These are phyloP conservation scores for Mycena rebaudengoi DNA, from an alignment of 768 basidiomycete genomes.

Conservation along the genomic window DNA sequence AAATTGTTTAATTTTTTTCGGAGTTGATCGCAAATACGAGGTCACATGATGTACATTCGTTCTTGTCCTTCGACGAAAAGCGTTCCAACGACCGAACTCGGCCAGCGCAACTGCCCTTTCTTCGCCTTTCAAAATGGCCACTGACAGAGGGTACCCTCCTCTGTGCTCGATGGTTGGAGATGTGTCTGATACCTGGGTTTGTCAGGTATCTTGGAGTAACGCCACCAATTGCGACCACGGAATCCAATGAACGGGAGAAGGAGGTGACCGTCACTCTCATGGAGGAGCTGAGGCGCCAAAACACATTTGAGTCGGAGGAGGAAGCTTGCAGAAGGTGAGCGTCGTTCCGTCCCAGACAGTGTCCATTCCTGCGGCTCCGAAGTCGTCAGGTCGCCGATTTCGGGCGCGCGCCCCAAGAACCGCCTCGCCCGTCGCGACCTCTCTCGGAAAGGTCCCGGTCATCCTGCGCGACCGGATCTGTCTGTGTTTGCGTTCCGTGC, in stretches of 20 bases:
- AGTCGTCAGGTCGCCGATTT: conserved; percentile 15
- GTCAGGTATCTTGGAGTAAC: conserved; percentile 83
- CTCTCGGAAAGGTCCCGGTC: not conserved
- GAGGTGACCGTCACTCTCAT: conserved; percentile 87
- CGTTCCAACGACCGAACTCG: not conserved
- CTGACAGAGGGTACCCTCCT: conserved; percentile 49
- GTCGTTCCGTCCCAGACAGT: not conserved
- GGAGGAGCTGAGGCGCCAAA: conserved; percentile 88
- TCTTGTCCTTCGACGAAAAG: not conserved
- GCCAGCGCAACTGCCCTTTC: conserved; percentile 3
- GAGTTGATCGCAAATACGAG: not conserved
- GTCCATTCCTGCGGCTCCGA: conserved; percentile 3
- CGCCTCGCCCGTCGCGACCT: conserved; percentile 6
- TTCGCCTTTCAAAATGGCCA: conserved; percentile 41
- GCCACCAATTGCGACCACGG: conserved; percentile 80
- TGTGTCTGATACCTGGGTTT: conserved; percentile 8
- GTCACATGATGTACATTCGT: not conserved
- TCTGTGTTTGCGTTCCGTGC: conserved; percentile 5
- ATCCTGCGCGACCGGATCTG: not conserved
- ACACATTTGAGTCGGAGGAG: conserved; percentile 89
- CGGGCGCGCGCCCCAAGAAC: conserved; percentile 3
- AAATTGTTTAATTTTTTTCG: too few relatives aligned
- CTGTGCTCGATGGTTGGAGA: conserved; percentile 5
- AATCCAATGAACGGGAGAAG: conserved; percentile 81
- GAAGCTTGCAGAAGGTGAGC: conserved; percentile 89